Evolutionary conservation across 2,329 filamentous ascomycete species (phyloP), one percentile per base, ranked within the genome.

Genomic region (Hyphodiscus sp.): DNA sequence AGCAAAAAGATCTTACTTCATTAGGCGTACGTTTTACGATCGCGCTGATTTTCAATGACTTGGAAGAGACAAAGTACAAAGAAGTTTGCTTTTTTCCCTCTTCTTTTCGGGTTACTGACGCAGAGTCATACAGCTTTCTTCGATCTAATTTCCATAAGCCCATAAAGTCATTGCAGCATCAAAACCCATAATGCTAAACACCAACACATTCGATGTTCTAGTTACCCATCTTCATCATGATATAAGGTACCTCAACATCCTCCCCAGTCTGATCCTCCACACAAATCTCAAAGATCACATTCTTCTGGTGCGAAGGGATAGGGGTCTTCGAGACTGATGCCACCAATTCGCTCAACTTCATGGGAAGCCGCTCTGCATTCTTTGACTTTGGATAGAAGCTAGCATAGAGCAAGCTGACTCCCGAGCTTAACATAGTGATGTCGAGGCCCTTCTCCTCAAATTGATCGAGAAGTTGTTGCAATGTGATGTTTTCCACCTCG

Each of bases 161-260:
- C 42, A 45, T 23, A 57, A 55, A 47, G 57, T 56, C 59, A 56
- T 54, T 50, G 50, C 49, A 41, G 20, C 53, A 43, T 49, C 48
- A 47, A 42, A 26, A 30, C 15, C 44, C 23, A 50, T 52, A 6
- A 1, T 9, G 20, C 20, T 15, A 6, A n/a, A 16, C 29, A 47
- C 4, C 18, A 20, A 26, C 2, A 33, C 47, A 52, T 53, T 26
- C 23, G 23, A 26, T 26, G 23, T 4, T 26, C 58, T 61, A 63
- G 23, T 62, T 58, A 19, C 54, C 51, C 61, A 68, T 59, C 75
- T 86, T 92, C 61, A 96, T 83, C 83, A 92, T 95, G 66, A 97
- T 89, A 70, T 96, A 97, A 3, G 94, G 94, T 61, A 97, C 87
- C 73, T 99, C 94, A 1, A 97, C 92, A 69, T 99, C 94, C 73